Percentiles rank a stretch among this genome's conserved stretches.
These are phyloP conservation scores for Diaporthe sp. DNA, from an alignment of 2,329 filamentous ascomycete species.

Conservation along the genomic window DNA sequence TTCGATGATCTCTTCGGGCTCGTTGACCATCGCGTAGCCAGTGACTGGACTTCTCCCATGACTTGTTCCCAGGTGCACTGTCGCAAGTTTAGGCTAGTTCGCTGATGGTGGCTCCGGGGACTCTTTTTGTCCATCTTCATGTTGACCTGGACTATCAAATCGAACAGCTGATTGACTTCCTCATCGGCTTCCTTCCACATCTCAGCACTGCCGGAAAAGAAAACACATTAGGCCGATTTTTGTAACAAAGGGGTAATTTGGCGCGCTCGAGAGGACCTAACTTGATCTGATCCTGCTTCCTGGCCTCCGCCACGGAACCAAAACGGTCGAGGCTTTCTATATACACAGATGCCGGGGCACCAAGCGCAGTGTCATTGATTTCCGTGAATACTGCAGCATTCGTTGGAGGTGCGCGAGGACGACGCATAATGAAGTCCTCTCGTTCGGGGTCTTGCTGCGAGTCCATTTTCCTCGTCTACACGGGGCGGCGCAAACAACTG, in stretches of 20 bases:
- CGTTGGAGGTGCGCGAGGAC: slow-evolving; percentile 18
- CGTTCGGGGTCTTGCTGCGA: background rate
- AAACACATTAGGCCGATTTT: background rate
- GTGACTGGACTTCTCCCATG: slow-evolving; percentile 35
- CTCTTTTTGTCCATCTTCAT: slow-evolving; percentile 17
- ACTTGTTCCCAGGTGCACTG: slow-evolving; percentile 33
- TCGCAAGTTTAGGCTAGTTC: background rate
- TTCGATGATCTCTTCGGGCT: slow-evolving; percentile 30
- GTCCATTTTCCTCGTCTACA: background rate
- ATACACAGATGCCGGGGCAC: slow-evolving; percentile 2
- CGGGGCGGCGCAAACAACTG: background rate
- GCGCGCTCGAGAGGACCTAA: background rate
- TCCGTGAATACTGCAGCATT: slow-evolving; percentile 26
- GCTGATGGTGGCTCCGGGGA: background rate
- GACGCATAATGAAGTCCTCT: slow-evolving; percentile 11
- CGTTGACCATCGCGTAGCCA: slow-evolving; percentile 3
- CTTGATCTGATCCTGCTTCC: slow-evolving; percentile 16
- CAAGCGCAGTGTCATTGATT: background rate
- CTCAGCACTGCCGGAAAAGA: background rate
- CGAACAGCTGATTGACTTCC: slow-evolving; percentile 8
- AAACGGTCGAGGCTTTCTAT: slow-evolving; percentile 28
- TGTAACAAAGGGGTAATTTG: too few relatives aligned
- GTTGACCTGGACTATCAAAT: background rate
- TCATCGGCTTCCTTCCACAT: slow-evolving; percentile 16
- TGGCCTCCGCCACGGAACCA: slow-evolving; percentile 10